phyloP scores from a whole-genome alignment of 495 filamentous ascomycete species.

The Hypoxylon fuscum region DNA sequence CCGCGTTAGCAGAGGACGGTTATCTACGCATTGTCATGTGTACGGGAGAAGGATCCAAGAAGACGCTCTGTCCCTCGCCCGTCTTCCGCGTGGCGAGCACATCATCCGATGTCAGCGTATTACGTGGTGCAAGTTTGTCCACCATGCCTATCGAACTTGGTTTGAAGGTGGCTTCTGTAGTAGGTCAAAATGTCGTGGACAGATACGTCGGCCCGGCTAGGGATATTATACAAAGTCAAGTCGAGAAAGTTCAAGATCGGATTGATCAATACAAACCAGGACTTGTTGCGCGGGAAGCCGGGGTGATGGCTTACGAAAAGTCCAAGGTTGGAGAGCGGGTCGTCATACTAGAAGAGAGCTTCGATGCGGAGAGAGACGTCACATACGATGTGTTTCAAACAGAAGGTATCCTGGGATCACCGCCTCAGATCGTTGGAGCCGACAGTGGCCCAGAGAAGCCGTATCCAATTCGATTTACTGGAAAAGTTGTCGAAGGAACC shows the following conservation, averaged over 20 bases:
- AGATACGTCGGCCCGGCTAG: constrained; percentile 59
- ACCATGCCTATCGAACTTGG: constrained; percentile 72
- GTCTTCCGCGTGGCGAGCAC: constrained; percentile 71
- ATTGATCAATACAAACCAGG: constrained; percentile 53
- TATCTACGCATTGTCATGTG: constrained; percentile 74
- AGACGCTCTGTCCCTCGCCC: constrained; percentile 69
- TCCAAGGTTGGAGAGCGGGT: constrained; percentile 52
- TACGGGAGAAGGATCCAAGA: constrained; percentile 53
- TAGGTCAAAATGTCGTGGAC: constrained; percentile 59
- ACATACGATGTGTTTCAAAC: constrained; percentile 33
- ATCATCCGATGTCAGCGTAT: constrained; percentile 63
- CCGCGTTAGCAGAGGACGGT: constrained; percentile 68
- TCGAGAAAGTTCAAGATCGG: constrained; percentile 38
- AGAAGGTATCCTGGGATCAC: constrained; percentile 27
- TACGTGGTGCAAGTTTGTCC: constrained; percentile 70
- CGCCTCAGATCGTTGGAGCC: constrained; percentile 39
- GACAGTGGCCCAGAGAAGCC: constrained; percentile 64
- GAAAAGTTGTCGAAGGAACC: constrained; percentile 48
- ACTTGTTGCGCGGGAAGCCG: constrained; percentile 53
- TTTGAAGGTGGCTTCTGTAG: constrained; percentile 63
- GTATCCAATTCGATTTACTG: constrained; percentile 66
- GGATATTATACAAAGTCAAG: constrained; percentile 47
- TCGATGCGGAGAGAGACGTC: constrained; percentile 40
- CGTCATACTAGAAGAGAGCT: constrained; percentile 25
- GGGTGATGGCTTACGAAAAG: constrained; percentile 50